Evolutionary conservation across 1,284 basidiomycete genomes (phyloP), one percentile per base, ranked within the genome.

Genomic region (Salmacisia buchloeana): DNA sequence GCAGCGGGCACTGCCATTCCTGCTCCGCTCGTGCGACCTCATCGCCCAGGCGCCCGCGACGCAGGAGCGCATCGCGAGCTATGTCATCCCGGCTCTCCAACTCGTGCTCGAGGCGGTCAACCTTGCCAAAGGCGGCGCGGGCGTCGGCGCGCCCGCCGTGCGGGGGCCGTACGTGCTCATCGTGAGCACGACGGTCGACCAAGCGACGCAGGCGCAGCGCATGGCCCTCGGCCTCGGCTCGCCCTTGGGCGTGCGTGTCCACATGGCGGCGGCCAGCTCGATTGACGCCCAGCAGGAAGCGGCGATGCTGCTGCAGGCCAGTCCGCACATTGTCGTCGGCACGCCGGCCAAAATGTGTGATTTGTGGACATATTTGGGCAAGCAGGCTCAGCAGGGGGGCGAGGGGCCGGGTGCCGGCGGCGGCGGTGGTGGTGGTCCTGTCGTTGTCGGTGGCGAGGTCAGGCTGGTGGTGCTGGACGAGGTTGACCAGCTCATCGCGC

Each of bases 1-100:
- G 81, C 92, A 94, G 78, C 87, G 94, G 61, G 93, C 94, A 43
- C 84, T 98, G 62, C 94, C 94, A 1, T 97, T 96, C 82, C 87
- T 98, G 66, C 84, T 97, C 58, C 88, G 91, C 64, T 91, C 92
- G 9, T 87, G 91, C 46, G 96, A 98, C 75, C 94, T 97, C 74
- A 97, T 98, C 71, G 94, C 94, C 5, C 94, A 98, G 82, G 94
- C 94, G 12, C 94, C 94, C 46, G 94, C 94, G 0, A 97, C 94
- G 0, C 94, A 97, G 80, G 94, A 98, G 81, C 86, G 94, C 54
- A 97, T 98, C 75, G 94, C 94, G 34, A 92, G 92, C 62, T 98
- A 98, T 77, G 73, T 78, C 10, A 77, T 78, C 13, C 77, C 75
- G 25, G 65, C 73, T 3, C 56, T 78, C 52, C 74, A 78, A 58